Evolutionary conservation across 2,329 filamentous ascomycete species (phyloP).

Genomic region (Xylaria sp.): DNA sequence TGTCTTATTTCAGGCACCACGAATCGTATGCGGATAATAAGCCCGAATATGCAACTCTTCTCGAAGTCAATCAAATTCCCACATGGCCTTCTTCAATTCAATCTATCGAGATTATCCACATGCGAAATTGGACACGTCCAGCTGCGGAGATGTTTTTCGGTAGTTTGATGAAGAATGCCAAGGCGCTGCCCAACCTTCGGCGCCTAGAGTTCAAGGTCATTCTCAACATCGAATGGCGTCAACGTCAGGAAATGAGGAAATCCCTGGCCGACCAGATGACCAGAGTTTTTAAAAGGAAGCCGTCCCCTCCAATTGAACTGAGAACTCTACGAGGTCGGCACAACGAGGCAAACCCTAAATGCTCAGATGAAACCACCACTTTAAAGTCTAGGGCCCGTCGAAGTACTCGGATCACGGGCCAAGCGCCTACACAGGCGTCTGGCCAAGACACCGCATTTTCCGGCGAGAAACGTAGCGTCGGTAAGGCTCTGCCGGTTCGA

Average conservation of each 20-base stretch:
- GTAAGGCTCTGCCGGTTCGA: conserved; percentile 24
- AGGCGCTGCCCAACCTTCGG: conserved; percentile 69
- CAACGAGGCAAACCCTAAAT: conserved; percentile 5
- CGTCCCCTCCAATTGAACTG: conserved; percentile 27
- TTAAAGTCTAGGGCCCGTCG: conserved; percentile 31
- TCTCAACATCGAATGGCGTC: conserved; percentile 80
- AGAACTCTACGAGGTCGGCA: conserved; percentile 21
- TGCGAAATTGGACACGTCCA: conserved; percentile 74
- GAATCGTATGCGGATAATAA: conserved; percentile 72
- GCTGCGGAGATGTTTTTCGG: conserved; percentile 79
- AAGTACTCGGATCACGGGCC: conserved; percentile 38
- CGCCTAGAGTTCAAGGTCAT: conserved; percentile 76
- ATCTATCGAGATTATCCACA: conserved; percentile 74
- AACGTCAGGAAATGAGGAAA: conserved; percentile 78
- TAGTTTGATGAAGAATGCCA: conserved; percentile 76
- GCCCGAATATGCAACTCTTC: conserved; percentile 73
- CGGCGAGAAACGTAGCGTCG: conserved; percentile 18
- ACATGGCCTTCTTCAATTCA: conserved; percentile 78
- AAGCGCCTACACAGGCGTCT: conserved; percentile 25
- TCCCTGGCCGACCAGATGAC: conserved; percentile 76
- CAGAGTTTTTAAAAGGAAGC: conserved; percentile 59
- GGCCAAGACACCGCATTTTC: conserved; percentile 21
- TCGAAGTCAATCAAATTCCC: conserved; percentile 70
- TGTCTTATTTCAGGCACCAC: conserved; percentile 77
- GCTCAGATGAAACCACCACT: neutral